phyloP scores from a whole-genome alignment of 805 yeast genomes.

The Ogataea paradorogensis region DNA sequence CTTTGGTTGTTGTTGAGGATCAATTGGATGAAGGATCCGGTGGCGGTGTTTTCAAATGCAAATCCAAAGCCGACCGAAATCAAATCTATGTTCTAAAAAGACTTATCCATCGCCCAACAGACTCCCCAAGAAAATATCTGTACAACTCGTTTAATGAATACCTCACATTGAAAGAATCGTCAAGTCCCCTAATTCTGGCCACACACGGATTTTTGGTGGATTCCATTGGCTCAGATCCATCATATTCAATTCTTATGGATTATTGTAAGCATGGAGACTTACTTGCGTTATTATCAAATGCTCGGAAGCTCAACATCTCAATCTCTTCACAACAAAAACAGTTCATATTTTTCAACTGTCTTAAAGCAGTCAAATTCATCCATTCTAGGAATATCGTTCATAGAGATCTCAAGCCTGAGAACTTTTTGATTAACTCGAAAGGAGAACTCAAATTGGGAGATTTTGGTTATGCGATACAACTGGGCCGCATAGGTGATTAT shows the following conservation, averaged over 20 bases:
- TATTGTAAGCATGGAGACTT: conserved; percentile 48
- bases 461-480: conserved; percentile 48
- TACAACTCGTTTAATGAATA: conserved; percentile 31
- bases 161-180: conserved; percentile 18
- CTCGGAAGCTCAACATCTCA: conserved; percentile 36
- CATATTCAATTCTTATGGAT: conserved; percentile 39
- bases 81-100: conserved; percentile 15
- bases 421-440: conserved; percentile 42
- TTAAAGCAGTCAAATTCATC: conserved; percentile 42
- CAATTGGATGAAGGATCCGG: conserved; percentile 33
- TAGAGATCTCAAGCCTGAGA: conserved; percentile 55
- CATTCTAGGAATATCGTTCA: conserved; percentile 45
- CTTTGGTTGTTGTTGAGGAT: conserved; percentile 13
- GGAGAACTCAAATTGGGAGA: conserved; percentile 48
- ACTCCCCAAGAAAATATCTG: conserved; percentile 8
- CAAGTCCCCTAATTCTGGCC: conserved; percentile 8
- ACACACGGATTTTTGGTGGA: conserved; percentile 16
- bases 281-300: conserved; percentile 38
- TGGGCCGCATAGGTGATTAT: conserved; percentile 23
- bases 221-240: conserved; percentile 1
- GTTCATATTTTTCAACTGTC: conserved; percentile 51
- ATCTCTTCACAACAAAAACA: conserved; percentile 40
- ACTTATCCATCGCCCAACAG: conserved; percentile 8
- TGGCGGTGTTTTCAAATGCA: conserved; percentile 27
- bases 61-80: conserved; percentile 4